Conservation (phyloP, 257 asterid species). For the Rhazya stricta region DNA sequence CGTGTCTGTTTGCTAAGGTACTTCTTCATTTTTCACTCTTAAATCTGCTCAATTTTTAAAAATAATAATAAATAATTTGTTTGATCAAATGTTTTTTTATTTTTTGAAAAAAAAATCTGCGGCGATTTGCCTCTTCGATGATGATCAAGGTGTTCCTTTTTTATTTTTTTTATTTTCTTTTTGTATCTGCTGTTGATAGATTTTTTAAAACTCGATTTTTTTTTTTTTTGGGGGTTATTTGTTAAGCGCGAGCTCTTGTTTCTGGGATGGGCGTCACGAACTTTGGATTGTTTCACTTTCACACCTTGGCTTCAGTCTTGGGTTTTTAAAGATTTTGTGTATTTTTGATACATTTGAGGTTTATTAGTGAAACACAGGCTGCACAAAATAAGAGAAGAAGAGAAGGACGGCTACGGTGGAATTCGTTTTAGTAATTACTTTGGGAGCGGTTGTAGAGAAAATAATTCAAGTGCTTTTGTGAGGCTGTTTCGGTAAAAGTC, state of each 20-base stretch:
- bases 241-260: no score
- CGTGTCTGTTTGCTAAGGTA: not conserved
- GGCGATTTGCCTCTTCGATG: not conserved
- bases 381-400: not conserved
- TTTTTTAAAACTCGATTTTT: conserved; percentile 2
- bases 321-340: not conserved
- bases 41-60: no score
- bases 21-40: not conserved
- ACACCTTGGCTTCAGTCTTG: not conserved
- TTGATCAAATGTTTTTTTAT: not conserved
- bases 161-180: not conserved
- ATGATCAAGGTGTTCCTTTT: not conserved
- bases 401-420: not conserved
- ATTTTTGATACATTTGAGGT: not conserved
- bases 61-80: no score
- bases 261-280: not conserved
- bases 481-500: not conserved
- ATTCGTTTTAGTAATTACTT: not conserved
- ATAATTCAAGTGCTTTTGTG: not conserved
- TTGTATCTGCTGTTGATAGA: not conserved
- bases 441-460: not conserved
- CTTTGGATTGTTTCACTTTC: not conserved
- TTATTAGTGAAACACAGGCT: not conserved
- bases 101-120: not conserved
- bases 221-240: not conserved